Conservation (phyloP, 1,284 basidiomycete species). For the Pseudozyma thailandica region DNA sequence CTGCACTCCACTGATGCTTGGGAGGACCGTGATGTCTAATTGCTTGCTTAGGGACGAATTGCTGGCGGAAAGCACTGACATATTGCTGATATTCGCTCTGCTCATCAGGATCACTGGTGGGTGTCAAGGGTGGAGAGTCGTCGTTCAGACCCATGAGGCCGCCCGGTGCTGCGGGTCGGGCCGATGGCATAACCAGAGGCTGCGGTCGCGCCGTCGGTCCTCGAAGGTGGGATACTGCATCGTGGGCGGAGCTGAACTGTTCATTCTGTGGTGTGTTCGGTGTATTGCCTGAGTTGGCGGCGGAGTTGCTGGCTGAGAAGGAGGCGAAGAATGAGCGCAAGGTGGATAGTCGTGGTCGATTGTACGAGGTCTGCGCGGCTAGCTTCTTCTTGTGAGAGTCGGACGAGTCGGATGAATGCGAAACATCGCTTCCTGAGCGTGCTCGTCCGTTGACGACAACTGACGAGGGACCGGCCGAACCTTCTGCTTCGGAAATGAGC, state of each 20-base stretch:
- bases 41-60: conserved; percentile 14
- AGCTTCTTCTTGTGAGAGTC: conserved; percentile 38
- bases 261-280: conserved; percentile 22
- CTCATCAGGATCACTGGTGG: conserved; percentile 47
- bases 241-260: not conserved
- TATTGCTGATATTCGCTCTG: conserved; percentile 41
- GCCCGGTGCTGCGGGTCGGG: conserved; percentile 50
- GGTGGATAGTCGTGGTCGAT: conserved; percentile 23
- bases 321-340: conserved; percentile 56
- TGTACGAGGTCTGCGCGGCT: conserved; percentile 3
- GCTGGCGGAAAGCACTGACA: conserved; percentile 34
- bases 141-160: conserved; percentile 53
- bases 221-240: not conserved
- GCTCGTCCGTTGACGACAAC: conserved; percentile 11
- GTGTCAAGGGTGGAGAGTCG: conserved; percentile 61
- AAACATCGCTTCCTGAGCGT: conserved; percentile 32
- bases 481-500: conserved; percentile 36
- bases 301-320: conserved; percentile 27
- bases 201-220: conserved; percentile 17
- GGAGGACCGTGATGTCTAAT: conserved; percentile 30
- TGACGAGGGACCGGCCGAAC: conserved; percentile 14
- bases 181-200: conserved; percentile 59
- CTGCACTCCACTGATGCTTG: conserved; percentile 56
- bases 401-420: conserved; percentile 18
- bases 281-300: conserved; percentile 20